Evolutionary conservation across 2,329 filamentous ascomycete species (phyloP).

Genomic region (Aschersonia sp.): DNA sequence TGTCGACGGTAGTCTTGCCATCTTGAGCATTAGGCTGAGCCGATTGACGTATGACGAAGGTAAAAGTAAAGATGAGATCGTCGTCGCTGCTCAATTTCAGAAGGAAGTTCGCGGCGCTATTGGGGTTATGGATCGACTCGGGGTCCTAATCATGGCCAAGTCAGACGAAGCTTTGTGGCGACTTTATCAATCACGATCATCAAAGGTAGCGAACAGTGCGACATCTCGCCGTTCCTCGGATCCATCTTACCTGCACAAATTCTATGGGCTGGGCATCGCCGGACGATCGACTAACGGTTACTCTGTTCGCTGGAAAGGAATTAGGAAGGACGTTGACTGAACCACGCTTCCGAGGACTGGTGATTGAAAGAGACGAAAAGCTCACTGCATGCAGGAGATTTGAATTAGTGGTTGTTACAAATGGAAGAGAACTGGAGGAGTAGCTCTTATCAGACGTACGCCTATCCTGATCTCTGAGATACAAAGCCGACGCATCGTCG

Average conservation of each 20-base stretch:
- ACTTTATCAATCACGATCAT: background rate
- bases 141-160: constrained; percentile 49
- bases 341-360: constrained; percentile 63
- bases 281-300: constrained; percentile 55
- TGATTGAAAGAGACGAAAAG: constrained; percentile 70
- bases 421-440: background rate
- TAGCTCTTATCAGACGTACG: constrained; percentile 39
- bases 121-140: constrained; percentile 36
- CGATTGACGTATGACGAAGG: constrained; percentile 59
- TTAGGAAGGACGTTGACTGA: constrained; percentile 73
- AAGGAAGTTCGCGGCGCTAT: constrained; percentile 55
- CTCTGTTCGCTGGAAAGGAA: constrained; percentile 69
- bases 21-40: constrained; percentile 31
- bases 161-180: background rate
- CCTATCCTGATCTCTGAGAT: constrained; percentile 81
- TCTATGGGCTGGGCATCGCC: constrained; percentile 70
- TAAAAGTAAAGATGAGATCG: constrained; percentile 86
- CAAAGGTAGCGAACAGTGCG: background rate
- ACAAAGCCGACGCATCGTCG: constrained; percentile 69
- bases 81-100: constrained; percentile 82
- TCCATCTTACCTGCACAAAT: constrained; percentile 64
- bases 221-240: no score
- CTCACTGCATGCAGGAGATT: constrained; percentile 46
- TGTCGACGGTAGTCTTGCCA: constrained; percentile 43
- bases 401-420: background rate